phyloP scores from a whole-genome alignment of 2,329 filamentous ascomycete species.

The Alternaria alternata region DNA sequence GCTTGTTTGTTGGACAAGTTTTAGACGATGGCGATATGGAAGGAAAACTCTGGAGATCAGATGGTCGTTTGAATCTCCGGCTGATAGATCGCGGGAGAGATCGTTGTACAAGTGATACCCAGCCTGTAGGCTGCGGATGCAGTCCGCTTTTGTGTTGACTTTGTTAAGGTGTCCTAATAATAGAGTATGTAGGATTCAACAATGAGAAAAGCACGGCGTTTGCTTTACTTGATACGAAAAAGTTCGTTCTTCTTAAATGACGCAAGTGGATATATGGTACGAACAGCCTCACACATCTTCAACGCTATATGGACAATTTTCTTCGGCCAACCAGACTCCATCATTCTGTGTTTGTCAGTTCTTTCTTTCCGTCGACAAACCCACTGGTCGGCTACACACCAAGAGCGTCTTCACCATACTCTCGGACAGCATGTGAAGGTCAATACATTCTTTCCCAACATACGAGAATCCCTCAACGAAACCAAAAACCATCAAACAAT shows the following conservation, averaged over 20 bases:
- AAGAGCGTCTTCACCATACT: too few species aligned
- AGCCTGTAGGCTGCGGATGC: background rate
- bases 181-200: background rate
- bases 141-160: background rate
- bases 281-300: background rate
- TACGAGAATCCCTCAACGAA: too few species aligned
- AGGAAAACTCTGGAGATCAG: background rate
- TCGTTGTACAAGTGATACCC: background rate
- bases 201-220: background rate
- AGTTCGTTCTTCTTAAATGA: background rate
- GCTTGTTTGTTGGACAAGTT: background rate
- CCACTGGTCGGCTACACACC: too few species aligned
- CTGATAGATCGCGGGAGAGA: background rate
- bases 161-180: background rate
- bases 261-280: background rate
- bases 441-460: too few species aligned
- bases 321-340: background rate
- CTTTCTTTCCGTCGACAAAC: too few species aligned
- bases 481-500: too few species aligned
- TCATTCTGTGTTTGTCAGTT: too few species aligned
- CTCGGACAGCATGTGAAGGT: too few species aligned
- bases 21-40: too few species aligned
- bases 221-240: background rate
- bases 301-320: background rate
- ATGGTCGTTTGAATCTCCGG: background rate